Percentiles rank a stretch among this genome's conserved stretches.
phyloP scores from a whole-genome alignment of 2,329 filamentous ascomycete species.

The Xylaria hypoxylon region DNA sequence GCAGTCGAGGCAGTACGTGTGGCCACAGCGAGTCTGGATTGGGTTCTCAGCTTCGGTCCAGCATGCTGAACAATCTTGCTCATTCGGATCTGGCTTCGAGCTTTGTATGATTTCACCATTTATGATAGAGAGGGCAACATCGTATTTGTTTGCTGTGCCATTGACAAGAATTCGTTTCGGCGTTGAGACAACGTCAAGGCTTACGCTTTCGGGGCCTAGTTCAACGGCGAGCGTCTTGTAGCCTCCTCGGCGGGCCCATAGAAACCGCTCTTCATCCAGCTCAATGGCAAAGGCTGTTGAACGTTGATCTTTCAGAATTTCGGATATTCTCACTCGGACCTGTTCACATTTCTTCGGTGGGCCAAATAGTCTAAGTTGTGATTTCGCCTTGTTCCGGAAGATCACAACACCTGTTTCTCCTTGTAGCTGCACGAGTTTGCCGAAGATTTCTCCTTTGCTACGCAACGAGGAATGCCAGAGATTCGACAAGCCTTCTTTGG shows the following conservation, averaged over 20 bases:
- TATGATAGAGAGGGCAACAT: constrained; percentile 37
- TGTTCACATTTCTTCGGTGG: constrained; percentile 33
- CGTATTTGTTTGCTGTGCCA: constrained; percentile 42
- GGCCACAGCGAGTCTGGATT: constrained; percentile 53
- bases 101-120: neutral
- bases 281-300: constrained; percentile 42
- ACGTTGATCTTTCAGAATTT: constrained; percentile 27
- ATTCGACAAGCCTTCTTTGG: constrained; percentile 41
- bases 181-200: constrained; percentile 50
- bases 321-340: constrained; percentile 36
- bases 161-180: constrained; percentile 52
- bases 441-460: constrained; percentile 37
- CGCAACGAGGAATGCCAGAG: constrained; percentile 52
- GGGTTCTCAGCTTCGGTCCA: constrained; percentile 53
- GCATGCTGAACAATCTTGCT: constrained; percentile 52
- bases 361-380: constrained; percentile 50
- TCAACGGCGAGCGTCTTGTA: constrained; percentile 45
- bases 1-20: constrained; percentile 58
- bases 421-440: constrained; percentile 42
- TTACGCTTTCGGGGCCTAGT: constrained; percentile 48
- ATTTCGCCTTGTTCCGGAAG: constrained; percentile 47
- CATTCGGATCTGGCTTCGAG: neutral
- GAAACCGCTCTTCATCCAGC: constrained; percentile 45
- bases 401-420: constrained; percentile 46
- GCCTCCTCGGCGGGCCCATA: constrained; percentile 51